Evolutionary conservation across 495 filamentous ascomycete species (phyloP).

Genomic region (Xylaria grammica): DNA sequence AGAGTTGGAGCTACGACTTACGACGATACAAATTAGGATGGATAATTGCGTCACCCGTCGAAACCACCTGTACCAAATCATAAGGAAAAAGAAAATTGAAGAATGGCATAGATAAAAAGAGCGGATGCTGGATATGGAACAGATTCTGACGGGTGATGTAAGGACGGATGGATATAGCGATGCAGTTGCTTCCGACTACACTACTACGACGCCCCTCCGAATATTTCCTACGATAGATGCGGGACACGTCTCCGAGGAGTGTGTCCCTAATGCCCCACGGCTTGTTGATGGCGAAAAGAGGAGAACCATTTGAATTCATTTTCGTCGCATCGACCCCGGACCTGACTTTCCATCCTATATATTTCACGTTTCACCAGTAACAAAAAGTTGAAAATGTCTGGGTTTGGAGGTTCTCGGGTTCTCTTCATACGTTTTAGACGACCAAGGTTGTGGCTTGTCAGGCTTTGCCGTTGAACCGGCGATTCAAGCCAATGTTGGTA

Average conservation of each 20-base stretch:
- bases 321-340: neutral
- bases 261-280: constrained; percentile 20
- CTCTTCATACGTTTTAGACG: neutral
- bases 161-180: constrained; percentile 19
- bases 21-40: constrained; percentile 20
- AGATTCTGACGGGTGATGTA: constrained; percentile 9
- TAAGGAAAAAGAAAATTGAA: constrained; percentile 10
- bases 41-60: constrained; percentile 8
- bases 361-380: neutral
- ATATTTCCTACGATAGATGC: constrained; percentile 18
- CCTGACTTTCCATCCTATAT: neutral
- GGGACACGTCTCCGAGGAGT: constrained; percentile 12
- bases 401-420: neutral
- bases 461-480: neutral
- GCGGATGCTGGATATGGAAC: constrained; percentile 12
- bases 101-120: constrained; percentile 26
- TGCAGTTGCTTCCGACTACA: constrained; percentile 9
- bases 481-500: neutral
- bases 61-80: constrained; percentile 18
- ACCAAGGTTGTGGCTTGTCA: neutral
- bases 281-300: constrained; percentile 16
- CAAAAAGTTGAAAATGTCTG: no score
- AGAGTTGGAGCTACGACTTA: constrained; percentile 19
- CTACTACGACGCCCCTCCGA: neutral
- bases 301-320: neutral